Evolutionary conservation across 495 filamentous ascomycete genomes (phyloP).

Genomic region (Rhizodiscina lignyota): DNA sequence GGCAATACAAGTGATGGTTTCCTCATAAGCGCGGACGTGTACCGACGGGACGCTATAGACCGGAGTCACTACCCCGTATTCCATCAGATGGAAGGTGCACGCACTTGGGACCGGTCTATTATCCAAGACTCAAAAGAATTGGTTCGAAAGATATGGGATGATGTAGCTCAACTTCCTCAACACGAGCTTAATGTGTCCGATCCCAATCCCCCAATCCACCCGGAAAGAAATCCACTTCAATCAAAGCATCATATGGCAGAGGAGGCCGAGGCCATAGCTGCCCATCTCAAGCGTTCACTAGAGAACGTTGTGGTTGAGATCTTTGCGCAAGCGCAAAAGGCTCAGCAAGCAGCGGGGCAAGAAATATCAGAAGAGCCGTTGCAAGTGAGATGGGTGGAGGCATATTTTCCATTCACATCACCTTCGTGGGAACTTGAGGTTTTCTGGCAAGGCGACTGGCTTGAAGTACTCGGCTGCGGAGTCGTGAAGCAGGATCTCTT

Average conservation of each 20-base stretch:
- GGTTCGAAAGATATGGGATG: slow-evolving; percentile 26
- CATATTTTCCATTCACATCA: slow-evolving; percentile 91
- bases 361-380: slow-evolving; percentile 45
- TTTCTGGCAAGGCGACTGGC: slow-evolving; percentile 86
- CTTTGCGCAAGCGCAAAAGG: slow-evolving; percentile 30
- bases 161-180: slow-evolving; percentile 57
- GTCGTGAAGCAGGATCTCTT: slow-evolving; percentile 69
- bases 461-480: slow-evolving; percentile 89
- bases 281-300: slow-evolving; percentile 77
- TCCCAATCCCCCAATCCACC: slow-evolving; percentile 61
- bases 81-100: slow-evolving; percentile 95
- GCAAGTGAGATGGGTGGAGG: slow-evolving; percentile 83
- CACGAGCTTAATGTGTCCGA: slow-evolving; percentile 67
- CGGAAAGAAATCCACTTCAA: slow-evolving; percentile 74
- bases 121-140: slow-evolving; percentile 24
- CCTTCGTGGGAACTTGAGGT: slow-evolving; percentile 95
- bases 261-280: slow-evolving; percentile 68
- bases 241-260: slow-evolving; percentile 45
- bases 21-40: slow-evolving; percentile 89
- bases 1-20: slow-evolving; percentile 55
- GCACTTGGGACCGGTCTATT: slow-evolving; percentile 83
- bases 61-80: slow-evolving; percentile 91
- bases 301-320: slow-evolving; percentile 81
- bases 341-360: slow-evolving; percentile 22
- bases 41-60: slow-evolving; percentile 88